A percentile compares a stretch with the other conserved stretches of the same genome.
Evolutionary conservation across 1,284 basidiomycete genomes (phyloP).

Genomic region (Austroboletus rostrupii): DNA sequence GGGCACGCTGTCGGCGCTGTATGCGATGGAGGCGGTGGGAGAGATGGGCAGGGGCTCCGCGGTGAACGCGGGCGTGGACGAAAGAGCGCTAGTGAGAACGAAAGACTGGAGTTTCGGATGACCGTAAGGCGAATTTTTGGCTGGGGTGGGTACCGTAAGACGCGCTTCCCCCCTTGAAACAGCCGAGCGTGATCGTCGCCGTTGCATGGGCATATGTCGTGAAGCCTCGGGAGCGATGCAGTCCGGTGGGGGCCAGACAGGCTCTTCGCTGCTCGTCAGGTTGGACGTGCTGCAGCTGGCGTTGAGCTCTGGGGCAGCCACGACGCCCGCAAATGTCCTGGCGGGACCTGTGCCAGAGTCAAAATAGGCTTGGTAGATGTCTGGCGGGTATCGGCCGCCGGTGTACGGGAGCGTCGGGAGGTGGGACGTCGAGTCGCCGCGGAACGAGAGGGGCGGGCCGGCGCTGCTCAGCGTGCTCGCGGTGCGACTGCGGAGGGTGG

Average conservation of each 20-base stretch:
- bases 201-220: constrained; percentile 23
- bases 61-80: constrained; percentile 29
- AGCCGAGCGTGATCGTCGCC: constrained; percentile 32
- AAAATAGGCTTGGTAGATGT: constrained; percentile 29
- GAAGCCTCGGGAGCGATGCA: constrained; percentile 6
- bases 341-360: constrained; percentile 9
- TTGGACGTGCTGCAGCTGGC: constrained; percentile 22
- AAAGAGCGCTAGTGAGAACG: constrained; percentile 20
- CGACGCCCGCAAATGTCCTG: not conserved
- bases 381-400: constrained; percentile 30
- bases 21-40: constrained; percentile 25
- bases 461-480: constrained; percentile 30
- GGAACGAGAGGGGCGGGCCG: constrained; percentile 29
- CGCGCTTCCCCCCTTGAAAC: constrained; percentile 32
- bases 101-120: constrained; percentile 29
- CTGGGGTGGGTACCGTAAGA: constrained; percentile 21
- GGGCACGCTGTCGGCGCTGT: constrained; percentile 27
- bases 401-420: constrained; percentile 30
- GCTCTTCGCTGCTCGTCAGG: constrained; percentile 17
- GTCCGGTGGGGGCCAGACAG: constrained; percentile 8
- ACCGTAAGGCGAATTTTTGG: constrained; percentile 30
- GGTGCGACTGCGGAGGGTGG: constrained; percentile 32
- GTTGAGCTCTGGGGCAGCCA: constrained; percentile 21
- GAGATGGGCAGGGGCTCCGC: constrained; percentile 27
- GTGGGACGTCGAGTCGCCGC: constrained; percentile 30